Conservation (phyloP, 192 early-diverging fungal species). For the Endogone sp. region DNA sequence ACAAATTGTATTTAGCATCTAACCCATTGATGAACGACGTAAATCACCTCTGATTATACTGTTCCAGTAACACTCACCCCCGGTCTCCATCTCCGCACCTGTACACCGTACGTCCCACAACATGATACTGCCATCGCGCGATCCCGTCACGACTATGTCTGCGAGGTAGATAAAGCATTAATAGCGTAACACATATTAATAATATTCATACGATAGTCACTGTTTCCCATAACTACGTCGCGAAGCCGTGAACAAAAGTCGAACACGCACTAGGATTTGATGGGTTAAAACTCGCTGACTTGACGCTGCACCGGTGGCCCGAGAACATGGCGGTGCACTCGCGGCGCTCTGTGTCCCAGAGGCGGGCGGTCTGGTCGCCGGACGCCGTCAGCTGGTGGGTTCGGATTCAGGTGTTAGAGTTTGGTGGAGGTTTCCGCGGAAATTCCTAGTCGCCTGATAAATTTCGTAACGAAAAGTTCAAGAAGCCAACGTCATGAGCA, state of each 20-base stretch:
- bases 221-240: no score
- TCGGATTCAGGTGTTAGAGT: neutral
- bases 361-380: slow-evolving; percentile 66
- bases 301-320: slow-evolving; percentile 69
- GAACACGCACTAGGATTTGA: slow-evolving; percentile 50
- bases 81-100: slow-evolving; percentile 27
- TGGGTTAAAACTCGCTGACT: slow-evolving; percentile 59
- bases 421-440: no score
- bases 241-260: neutral
- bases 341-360: slow-evolving; percentile 75
- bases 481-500: no score
- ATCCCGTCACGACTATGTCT: slow-evolving; percentile 66
- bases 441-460: no score
- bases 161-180: neutral
- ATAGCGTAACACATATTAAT: no score
- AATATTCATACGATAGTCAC: no score
- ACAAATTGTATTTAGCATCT: neutral
- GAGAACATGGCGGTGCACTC: slow-evolving; percentile 47
- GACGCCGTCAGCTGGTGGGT: slow-evolving; percentile 70
- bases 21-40: no score
- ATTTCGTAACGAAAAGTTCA: no score
- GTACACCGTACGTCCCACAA: slow-evolving; percentile 75
- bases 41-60: no score
- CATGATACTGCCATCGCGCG: slow-evolving; percentile 70
- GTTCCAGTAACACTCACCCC: slow-evolving; percentile 19